Base-by-base conservation (phyloP, 768 basidiomycete species). In the Trametes maxima region DNA sequence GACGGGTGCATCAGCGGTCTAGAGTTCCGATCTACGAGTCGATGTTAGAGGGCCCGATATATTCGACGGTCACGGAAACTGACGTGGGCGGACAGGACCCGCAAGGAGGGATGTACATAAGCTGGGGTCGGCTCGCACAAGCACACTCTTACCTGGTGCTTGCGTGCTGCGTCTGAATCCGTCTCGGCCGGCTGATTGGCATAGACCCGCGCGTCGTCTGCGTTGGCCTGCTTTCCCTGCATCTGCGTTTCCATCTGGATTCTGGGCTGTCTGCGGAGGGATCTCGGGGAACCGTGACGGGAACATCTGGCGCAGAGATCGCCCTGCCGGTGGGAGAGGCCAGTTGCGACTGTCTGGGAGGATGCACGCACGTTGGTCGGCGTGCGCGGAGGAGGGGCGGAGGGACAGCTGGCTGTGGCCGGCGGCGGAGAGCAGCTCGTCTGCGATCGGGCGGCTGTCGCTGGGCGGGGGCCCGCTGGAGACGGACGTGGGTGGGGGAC, bases 351-450 rank as follows among this genome's bases (percentile, higher is more conserved):
- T 33, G 28, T 17, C n/a, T 24, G 45, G 25, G 43, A 37, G n/a
- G 17, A 64, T 64, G 62, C 62, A 64, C 58, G 62, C 62, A 64
- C 62, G 62, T 64, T 64, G 57, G 62, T 59, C 62, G 57, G 54
- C 37, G 40, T 49, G 53, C 42, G 62, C 53, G 57, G 62, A 63
- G 57, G 62, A 49, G 54, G 57, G 58, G 48, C 40, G 62, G 54
- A 42, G 53, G 53, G 52, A 43, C 45, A 25, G 25, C 7, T 47
- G 36, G 47, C 21, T 21, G 21, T 58, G 52, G 57, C 46, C 57
- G 35, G 40, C 24, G 57, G 57, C 57, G 48, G 57, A 50, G 53
- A 19, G 42, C 42, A 51, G 62, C 24, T 54, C 57, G 62, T 59
- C 62, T 48, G 57, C 56, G 28, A 54, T 63, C 28, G 62, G 62